Percentiles rank a stretch among this genome's conserved stretches.
phyloP scores from a whole-genome alignment of 2,329 filamentous ascomycete genomes.

The Triangularia verruculosa region DNA sequence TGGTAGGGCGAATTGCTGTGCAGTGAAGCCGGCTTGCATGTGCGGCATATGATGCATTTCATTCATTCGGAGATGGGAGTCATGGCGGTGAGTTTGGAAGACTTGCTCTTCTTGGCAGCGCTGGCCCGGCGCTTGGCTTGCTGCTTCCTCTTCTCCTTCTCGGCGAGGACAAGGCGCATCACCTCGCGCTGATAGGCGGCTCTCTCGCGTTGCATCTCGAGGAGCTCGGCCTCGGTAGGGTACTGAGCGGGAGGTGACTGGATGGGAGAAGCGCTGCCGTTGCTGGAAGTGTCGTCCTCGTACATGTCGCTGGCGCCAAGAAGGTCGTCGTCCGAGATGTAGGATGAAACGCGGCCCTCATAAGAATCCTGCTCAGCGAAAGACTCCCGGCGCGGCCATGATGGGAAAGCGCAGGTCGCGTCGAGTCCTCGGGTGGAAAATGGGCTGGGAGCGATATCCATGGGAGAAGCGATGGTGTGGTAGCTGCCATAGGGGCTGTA shows the following conservation, averaged over 20 bases:
- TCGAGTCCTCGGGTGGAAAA: conserved; percentile 39
- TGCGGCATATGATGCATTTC: conserved; percentile 25
- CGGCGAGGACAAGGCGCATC: conserved; percentile 47
- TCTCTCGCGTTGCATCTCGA: conserved; percentile 51
- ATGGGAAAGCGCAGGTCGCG: conserved; percentile 54
- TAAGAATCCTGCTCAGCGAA: conserved; percentile 43
- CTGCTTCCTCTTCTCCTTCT: conserved; percentile 54
- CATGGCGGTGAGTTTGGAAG: conserved; percentile 49
- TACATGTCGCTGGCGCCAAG: conserved; percentile 48
- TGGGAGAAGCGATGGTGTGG: conserved; percentile 47
- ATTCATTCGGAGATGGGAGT: conserved; percentile 54
- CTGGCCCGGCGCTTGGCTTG: conserved; percentile 39
- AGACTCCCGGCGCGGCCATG: conserved; percentile 55
- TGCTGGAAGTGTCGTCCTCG: conserved; percentile 49
- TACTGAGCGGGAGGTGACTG: conserved; percentile 31
- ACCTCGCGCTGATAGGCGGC: conserved; percentile 51
- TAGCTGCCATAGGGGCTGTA: conserved; percentile 44
- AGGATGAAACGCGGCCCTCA: conserved; percentile 50
- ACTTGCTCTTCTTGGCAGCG: conserved; percentile 44
- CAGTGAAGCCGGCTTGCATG: not conserved
- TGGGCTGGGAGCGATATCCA: conserved; percentile 45
- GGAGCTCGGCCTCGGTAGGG: conserved; percentile 46
- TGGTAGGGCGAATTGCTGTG: not conserved
- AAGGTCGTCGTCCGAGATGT: conserved; percentile 63
- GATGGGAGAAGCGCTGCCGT: conserved; percentile 42